Evolutionary conservation across 1,139 yeast species (phyloP).

Genomic region (Wickerhamomyces sp.): DNA sequence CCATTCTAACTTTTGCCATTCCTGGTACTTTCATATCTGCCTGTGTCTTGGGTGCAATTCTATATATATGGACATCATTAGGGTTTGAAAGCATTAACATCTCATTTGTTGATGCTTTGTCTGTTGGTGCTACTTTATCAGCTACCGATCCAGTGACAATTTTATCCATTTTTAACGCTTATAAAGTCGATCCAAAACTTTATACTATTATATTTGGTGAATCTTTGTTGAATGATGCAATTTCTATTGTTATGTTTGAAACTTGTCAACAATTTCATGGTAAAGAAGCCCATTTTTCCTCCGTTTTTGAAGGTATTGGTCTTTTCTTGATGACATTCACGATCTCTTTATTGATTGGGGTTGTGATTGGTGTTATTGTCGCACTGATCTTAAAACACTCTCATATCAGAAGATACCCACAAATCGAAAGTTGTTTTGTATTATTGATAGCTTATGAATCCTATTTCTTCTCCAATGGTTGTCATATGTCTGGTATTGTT

Average conservation of each 20-base stretch:
- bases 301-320: conserved; percentile 90
- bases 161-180: conserved; percentile 91
- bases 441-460: conserved; percentile 91
- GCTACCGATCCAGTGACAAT: conserved; percentile 99
- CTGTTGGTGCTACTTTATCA: conserved; percentile 95
- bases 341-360: conserved; percentile 87
- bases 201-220: conserved; percentile 98
- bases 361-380: conserved; percentile 79
- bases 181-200: conserved; percentile 94
- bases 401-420: conserved; percentile 89
- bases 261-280: conserved; percentile 97
- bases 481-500: conserved; percentile 99
- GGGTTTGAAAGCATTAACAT: conserved; percentile 86
- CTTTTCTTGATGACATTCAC: conserved; percentile 91
- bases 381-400: conserved; percentile 90
- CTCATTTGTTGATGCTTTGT: conserved; percentile 92
- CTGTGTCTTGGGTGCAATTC: conserved; percentile 76
- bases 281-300: conserved; percentile 66
- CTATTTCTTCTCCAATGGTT: conserved; percentile 95
- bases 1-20: conserved; percentile 90
- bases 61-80: conserved; percentile 85
- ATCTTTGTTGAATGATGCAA: conserved; percentile 91
- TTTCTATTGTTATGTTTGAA: conserved; percentile 98
- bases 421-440: conserved; percentile 92
- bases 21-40: conserved; percentile 96